A percentile compares a stretch with the other conserved stretches of the same genome.
Evolutionary conservation across 208 protist genomes (phyloP).

Genomic region (Crithidia bombi): DNA sequence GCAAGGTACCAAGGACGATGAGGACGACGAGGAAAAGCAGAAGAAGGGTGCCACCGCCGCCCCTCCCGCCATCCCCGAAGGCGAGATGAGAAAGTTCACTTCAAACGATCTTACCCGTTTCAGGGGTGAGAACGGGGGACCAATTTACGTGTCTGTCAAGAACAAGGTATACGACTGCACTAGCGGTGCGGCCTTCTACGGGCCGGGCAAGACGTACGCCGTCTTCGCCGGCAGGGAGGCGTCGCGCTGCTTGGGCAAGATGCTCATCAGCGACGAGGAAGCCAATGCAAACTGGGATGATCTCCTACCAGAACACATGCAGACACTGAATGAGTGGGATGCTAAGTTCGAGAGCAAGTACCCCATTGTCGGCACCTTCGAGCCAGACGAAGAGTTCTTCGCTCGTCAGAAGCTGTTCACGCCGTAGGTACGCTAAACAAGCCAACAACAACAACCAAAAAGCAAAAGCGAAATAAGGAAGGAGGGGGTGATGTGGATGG

Average conservation of each 20-base stretch:
- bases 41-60: not conserved
- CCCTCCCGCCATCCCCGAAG: not conserved
- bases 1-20: not conserved
- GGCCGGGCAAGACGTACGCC: constrained; percentile 68
- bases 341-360: constrained; percentile 82
- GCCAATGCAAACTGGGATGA: constrained; percentile 80
- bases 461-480: not conserved
- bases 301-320: constrained; percentile 59
- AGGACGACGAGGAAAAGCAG: not conserved
- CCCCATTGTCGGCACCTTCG: constrained; percentile 62
- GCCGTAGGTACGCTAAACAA: too few species aligned
- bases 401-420: constrained; percentile 46
- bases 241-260: constrained; percentile 83
- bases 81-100: constrained; percentile 43
- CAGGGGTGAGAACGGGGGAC: constrained; percentile 40
- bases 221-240: constrained; percentile 85
- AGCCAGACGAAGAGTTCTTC: constrained; percentile 49
- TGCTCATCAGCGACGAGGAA: constrained; percentile 79
- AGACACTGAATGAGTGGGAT: constrained; percentile 76
- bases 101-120: constrained; percentile 51
- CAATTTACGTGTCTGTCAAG: constrained; percentile 84
- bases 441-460: too few species aligned
- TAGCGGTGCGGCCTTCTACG: constrained; percentile 72
- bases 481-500: not conserved
- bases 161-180: constrained; percentile 83